Evolutionary conservation across 176 grass and related monocot genomes (phyloP).

Genomic region (Canna indica): DNA sequence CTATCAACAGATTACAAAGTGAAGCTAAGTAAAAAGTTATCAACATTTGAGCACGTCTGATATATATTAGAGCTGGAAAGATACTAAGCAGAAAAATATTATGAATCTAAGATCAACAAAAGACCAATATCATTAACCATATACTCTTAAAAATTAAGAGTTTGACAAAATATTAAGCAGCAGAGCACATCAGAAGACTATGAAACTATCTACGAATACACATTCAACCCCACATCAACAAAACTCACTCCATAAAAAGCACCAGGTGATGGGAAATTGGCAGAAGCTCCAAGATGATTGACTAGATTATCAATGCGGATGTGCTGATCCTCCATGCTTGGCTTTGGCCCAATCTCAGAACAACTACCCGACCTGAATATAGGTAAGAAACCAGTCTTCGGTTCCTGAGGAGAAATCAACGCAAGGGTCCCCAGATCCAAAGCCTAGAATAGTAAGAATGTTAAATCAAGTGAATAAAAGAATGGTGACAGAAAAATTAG

Average conservation of each 20-base stretch:
- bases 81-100: too few species aligned
- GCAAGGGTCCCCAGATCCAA: constrained; percentile 49
- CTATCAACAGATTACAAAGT: too few species aligned
- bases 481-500: too few species aligned
- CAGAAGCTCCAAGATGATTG: constrained; percentile 40
- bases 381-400: constrained; percentile 36
- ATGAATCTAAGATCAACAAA: too few species aligned
- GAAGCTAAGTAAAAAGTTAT: too few species aligned
- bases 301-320: constrained; percentile 71
- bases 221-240: too few species aligned
- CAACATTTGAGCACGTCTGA: too few species aligned
- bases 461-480: too few species aligned
- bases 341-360: constrained; percentile 50
- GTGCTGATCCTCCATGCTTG: constrained; percentile 88
- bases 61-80: too few species aligned
- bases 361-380: constrained; percentile 70
- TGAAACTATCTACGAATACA: too few species aligned
- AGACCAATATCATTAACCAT: too few species aligned
- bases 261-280: constrained; percentile 44
- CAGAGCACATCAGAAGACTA: not conserved
- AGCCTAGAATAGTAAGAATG: constrained; percentile 30
- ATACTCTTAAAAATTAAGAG: not conserved
- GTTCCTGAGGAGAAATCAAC: constrained; percentile 55
- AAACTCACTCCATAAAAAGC: constrained; percentile 86
- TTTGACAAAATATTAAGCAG: not conserved